A percentile compares a stretch with the other conserved stretches of the same genome.
Evolutionary conservation across 2,329 filamentous ascomycete species (phyloP).

Genomic region (Ophiocordyceps camponoti-saundersi): DNA sequence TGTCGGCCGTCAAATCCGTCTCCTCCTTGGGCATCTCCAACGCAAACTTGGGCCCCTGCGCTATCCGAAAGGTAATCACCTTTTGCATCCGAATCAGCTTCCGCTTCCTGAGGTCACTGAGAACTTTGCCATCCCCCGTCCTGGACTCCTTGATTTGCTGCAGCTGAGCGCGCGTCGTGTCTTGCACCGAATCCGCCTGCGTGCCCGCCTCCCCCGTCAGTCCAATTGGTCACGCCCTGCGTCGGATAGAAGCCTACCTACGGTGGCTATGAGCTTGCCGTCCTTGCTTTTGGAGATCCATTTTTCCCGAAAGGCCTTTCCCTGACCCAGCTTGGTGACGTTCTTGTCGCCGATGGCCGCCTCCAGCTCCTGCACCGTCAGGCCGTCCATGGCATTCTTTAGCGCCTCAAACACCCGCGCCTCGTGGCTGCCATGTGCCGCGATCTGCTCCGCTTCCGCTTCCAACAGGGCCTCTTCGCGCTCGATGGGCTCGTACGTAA

Average conservation of each 20-base stretch:
- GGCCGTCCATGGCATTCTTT: constrained; percentile 54
- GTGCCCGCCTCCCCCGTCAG: background rate
- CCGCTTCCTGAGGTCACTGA: constrained; percentile 77
- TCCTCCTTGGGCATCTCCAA: constrained; percentile 82
- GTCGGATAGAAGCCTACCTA: constrained; percentile 12
- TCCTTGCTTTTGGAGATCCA: constrained; percentile 49
- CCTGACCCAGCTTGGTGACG: constrained; percentile 70
- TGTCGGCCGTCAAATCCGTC: constrained; percentile 87
- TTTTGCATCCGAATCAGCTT: constrained; percentile 78
- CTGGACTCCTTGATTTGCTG: constrained; percentile 53
- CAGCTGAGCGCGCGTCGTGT: constrained; percentile 63
- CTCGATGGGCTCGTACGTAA: constrained; percentile 71
- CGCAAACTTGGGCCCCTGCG: constrained; percentile 77
- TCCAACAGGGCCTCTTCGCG: constrained; percentile 63
- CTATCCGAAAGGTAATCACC: constrained; percentile 66
- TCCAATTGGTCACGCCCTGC: background rate
- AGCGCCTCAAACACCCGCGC: constrained; percentile 68
- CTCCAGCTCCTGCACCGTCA: constrained; percentile 63
- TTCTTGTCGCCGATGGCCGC: constrained; percentile 54
- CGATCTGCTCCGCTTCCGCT: constrained; percentile 55
- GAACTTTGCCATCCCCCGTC: constrained; percentile 56
- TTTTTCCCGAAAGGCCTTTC: constrained; percentile 77
- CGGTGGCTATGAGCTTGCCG: constrained; percentile 35
- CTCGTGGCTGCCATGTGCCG: constrained; percentile 62
- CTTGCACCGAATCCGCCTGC: constrained; percentile 56